These are phyloP conservation scores for Zea luxurians DNA, from an alignment of 176 grass and related monocot species.

Conservation along the genomic window DNA sequence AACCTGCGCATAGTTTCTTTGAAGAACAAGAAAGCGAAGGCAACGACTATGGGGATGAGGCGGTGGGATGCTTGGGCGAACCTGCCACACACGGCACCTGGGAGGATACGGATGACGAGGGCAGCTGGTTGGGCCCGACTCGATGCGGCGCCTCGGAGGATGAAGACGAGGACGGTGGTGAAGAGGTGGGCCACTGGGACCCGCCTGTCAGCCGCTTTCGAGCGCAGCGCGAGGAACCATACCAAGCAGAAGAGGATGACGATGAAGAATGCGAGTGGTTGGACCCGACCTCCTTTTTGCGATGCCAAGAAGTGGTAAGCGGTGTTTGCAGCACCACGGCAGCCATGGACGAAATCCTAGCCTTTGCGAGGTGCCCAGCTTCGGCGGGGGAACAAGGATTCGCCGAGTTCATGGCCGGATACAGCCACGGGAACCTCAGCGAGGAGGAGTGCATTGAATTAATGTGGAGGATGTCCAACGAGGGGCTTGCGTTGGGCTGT, in stretches of 20 bases:
- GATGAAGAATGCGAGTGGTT: constrained; percentile 21
- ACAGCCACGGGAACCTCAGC: neutral
- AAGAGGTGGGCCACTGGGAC: constrained; percentile 20
- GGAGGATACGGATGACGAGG: constrained; percentile 8
- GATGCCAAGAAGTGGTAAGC: constrained; percentile 13
- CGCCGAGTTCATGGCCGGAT: constrained; percentile 16
- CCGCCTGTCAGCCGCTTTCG: constrained; percentile 19
- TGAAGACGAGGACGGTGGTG: neutral
- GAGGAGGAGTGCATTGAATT: neutral
- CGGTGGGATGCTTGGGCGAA: neutral
- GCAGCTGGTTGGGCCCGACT: neutral
- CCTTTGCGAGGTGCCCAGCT: constrained; percentile 15
- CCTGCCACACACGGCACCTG: neutral
- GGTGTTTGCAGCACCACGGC: neutral
- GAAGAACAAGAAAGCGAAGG: neutral
- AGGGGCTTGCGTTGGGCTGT: constrained; percentile 37
- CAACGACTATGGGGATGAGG: neutral
- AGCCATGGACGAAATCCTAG: constrained; percentile 47
- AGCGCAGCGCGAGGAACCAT: neutral
- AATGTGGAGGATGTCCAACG: constrained; percentile 34
- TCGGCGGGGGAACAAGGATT: constrained; percentile 4
- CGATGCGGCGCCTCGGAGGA: neutral
- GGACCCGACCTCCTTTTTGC: constrained; percentile 33
- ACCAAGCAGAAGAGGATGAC: constrained; percentile 1
- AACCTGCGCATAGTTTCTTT: neutral